A percentile compares a stretch with the other conserved stretches of the same genome.
phyloP scores from a whole-genome alignment of 2,329 filamentous ascomycete genomes.

The Thielaviopsis ethacetica region DNA sequence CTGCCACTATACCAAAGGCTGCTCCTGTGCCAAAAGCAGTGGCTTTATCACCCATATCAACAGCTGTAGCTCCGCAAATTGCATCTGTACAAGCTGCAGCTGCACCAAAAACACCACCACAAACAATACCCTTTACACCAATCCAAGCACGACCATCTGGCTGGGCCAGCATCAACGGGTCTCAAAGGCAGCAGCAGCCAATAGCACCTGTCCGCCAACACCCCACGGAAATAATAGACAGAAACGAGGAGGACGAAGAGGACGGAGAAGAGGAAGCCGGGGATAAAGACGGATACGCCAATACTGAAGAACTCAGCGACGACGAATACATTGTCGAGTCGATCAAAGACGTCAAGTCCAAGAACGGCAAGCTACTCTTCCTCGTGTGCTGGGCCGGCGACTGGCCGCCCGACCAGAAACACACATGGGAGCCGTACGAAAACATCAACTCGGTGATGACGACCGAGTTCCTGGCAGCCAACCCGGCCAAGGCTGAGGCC shows the following conservation, averaged over 20 bases:
- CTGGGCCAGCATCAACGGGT: constrained; percentile 1
- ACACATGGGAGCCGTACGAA: constrained; percentile 39
- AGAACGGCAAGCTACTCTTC: constrained; percentile 28
- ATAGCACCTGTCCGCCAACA: neutral
- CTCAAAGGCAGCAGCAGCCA: neutral
- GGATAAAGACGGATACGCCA: neutral
- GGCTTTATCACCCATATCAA: no score
- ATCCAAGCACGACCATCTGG: neutral
- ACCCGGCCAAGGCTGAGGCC: neutral
- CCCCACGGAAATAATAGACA: neutral
- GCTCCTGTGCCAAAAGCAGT: neutral
- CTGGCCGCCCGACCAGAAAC: constrained; percentile 39
- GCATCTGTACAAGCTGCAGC: no score
- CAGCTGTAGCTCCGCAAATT: neutral
- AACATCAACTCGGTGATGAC: constrained; percentile 23
- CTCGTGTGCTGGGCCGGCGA: constrained; percentile 39
- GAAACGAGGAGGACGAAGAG: neutral
- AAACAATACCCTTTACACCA: neutral
- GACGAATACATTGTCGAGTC: constrained; percentile 23
- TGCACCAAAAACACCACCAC: neutral
- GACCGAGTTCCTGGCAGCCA: neutral
- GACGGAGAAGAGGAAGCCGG: neutral
- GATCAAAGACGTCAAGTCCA: constrained; percentile 26
- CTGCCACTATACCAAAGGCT: neutral
- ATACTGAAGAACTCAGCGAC: constrained; percentile 2